Percentiles rank a stretch among this genome's conserved stretches.
phyloP scores from a whole-genome alignment of 202 grass and related monocot genomes.

The Cymbopogon flexuosus region DNA sequence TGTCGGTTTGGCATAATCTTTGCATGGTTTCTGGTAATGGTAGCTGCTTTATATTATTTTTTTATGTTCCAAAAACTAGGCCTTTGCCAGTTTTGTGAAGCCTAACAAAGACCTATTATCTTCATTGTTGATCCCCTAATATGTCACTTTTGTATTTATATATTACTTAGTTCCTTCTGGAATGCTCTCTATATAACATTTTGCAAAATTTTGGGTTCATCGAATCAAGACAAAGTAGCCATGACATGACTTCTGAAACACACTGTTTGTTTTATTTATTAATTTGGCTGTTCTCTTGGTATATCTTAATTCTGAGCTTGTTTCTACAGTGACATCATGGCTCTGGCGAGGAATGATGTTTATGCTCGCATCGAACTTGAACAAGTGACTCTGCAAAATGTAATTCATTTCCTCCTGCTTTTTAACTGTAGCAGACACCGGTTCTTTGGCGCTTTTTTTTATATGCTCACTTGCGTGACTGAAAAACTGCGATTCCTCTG shows the following conservation, averaged over 20 bases:
- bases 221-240: background rate
- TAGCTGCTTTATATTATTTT: background rate
- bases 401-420: slow-evolving; percentile 33
- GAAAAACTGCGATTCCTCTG: background rate
- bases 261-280: background rate
- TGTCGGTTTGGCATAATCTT: slow-evolving; percentile 1
- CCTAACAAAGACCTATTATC: background rate
- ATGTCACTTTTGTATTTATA: background rate
- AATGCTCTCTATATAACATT: background rate
- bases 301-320: slow-evolving; percentile 11
- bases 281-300: slow-evolving; percentile 17
- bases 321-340: slow-evolving; percentile 66
- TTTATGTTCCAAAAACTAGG: background rate
- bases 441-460: background rate
- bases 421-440: background rate
- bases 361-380: slow-evolving; percentile 61
- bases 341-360: slow-evolving; percentile 54
- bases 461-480: background rate
- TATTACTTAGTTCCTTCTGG: background rate
- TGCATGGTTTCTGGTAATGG: background rate
- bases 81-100: background rate
- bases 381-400: slow-evolving; percentile 50
- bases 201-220: background rate
- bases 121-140: background rate
- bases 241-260: background rate